phyloP scores from a whole-genome alignment of 1,284 basidiomycete species.

The Marasmius sp. region DNA sequence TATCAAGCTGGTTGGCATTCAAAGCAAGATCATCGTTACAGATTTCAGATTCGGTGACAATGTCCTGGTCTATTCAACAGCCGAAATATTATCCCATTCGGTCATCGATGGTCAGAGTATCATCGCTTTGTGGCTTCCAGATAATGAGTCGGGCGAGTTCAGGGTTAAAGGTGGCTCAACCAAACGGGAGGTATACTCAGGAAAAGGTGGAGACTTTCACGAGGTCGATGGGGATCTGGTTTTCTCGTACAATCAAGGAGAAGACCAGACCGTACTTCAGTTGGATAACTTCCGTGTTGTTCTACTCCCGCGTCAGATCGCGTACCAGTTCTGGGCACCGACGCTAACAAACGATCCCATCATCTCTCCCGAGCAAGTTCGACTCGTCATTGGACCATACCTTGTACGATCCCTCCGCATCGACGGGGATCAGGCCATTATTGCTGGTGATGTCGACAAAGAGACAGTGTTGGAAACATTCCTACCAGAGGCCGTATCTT shows the following conservation, averaged over 20 bases:
- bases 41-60: constrained; percentile 48
- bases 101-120: constrained; percentile 5
- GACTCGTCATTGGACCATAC: constrained; percentile 7
- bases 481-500: background rate
- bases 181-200: background rate
- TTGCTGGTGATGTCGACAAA: constrained; percentile 4
- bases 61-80: constrained; percentile 47
- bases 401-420: constrained; percentile 2
- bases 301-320: constrained; percentile 9
- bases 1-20: constrained; percentile 48
- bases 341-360: constrained; percentile 7
- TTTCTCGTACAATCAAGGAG: background rate
- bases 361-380: background rate
- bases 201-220: constrained; percentile 1
- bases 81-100: constrained; percentile 31
- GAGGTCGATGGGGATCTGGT: constrained; percentile 2
- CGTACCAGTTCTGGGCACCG: constrained; percentile 11
- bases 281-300: constrained; percentile 15
- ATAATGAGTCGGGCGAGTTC: constrained; percentile 8
- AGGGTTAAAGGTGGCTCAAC: constrained; percentile 14
- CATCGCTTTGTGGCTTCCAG: constrained; percentile 8
- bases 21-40: constrained; percentile 51
- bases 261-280: constrained; percentile 1
- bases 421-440: background rate
- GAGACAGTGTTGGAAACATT: constrained; percentile 1